phyloP scores from a whole-genome alignment of 1,284 basidiomycete genomes.

The Taiwanofungus camphoratus region DNA sequence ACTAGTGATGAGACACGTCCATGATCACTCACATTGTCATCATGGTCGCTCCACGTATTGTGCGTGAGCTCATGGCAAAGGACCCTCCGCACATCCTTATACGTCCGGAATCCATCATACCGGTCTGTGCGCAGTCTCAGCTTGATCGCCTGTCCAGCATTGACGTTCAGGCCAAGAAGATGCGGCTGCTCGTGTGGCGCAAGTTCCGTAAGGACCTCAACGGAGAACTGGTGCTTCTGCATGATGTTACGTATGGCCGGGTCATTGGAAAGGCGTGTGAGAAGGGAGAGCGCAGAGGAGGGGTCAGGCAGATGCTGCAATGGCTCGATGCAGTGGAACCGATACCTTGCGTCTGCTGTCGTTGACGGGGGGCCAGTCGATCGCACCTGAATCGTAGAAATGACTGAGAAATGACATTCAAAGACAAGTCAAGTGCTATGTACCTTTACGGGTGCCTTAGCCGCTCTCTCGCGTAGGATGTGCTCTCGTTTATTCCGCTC shows the following conservation, averaged over 20 bases:
- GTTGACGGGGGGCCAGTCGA: conserved; percentile 42
- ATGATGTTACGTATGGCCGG: conserved; percentile 66
- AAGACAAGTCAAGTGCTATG: conserved; percentile 12
- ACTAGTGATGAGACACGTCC: background rate
- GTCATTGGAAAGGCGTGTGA: conserved; percentile 58
- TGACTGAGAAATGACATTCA: background rate
- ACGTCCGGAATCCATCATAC: conserved; percentile 67
- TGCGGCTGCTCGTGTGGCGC: conserved; percentile 71
- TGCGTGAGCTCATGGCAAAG: conserved; percentile 75
- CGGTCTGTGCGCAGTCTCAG: conserved; percentile 61
- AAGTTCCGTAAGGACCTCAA: conserved; percentile 66
- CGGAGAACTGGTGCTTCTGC: conserved; percentile 58
- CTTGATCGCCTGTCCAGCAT: conserved; percentile 57
- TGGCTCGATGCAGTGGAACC: conserved; percentile 59
- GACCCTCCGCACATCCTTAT: conserved; percentile 58
- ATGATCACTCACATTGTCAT: conserved; percentile 53
- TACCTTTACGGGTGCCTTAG: conserved; percentile 56
- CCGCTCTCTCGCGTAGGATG: conserved; percentile 52
- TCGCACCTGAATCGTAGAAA: conserved; percentile 37
- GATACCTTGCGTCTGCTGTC: conserved; percentile 37
- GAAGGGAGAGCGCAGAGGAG: conserved; percentile 43
- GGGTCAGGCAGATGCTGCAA: conserved; percentile 61
- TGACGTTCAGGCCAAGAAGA: conserved; percentile 66
- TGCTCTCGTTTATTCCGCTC: conserved; percentile 50
- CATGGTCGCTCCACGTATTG: conserved; percentile 68